Conservation (phyloP, 1,139 yeast genomes). For the Yamadazyma dushanensis region DNA sequence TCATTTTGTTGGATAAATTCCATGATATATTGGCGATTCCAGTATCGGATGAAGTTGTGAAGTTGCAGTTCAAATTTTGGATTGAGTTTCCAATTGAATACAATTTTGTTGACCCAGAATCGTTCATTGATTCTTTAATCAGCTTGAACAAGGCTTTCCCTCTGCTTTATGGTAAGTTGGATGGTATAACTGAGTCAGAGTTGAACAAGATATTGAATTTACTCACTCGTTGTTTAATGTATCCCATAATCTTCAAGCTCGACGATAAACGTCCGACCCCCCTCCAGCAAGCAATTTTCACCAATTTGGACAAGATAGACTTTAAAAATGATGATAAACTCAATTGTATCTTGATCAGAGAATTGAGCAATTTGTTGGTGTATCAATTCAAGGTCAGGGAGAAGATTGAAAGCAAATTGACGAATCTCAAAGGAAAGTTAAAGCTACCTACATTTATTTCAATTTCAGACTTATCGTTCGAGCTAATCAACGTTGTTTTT, state of each 20-base stretch:
- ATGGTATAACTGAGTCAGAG: constrained; percentile 32
- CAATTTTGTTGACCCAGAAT: constrained; percentile 47
- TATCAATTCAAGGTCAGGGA: constrained; percentile 62
- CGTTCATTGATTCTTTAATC: constrained; percentile 58
- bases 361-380: constrained; percentile 50
- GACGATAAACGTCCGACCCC: constrained; percentile 54
- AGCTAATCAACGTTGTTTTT: constrained; percentile 39
- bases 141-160: constrained; percentile 53
- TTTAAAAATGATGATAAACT: constrained; percentile 29
- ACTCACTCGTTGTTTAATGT: constrained; percentile 62
- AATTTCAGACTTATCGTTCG: constrained; percentile 53
- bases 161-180: constrained; percentile 33
- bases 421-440: constrained; percentile 26
- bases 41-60: constrained; percentile 26
- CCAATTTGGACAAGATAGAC: constrained; percentile 31
- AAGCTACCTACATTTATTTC: constrained; percentile 71
- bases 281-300: constrained; percentile 53
- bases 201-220: constrained; percentile 38
- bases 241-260: constrained; percentile 53
- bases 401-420: constrained; percentile 44
- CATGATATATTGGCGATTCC: constrained; percentile 38
- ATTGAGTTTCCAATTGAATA: constrained; percentile 55
- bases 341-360: constrained; percentile 50
- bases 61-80: constrained; percentile 65
- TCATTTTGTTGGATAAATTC: constrained; percentile 53